Conservation (phyloP, 768 basidiomycete species). For the Grammothele lineata region DNA sequence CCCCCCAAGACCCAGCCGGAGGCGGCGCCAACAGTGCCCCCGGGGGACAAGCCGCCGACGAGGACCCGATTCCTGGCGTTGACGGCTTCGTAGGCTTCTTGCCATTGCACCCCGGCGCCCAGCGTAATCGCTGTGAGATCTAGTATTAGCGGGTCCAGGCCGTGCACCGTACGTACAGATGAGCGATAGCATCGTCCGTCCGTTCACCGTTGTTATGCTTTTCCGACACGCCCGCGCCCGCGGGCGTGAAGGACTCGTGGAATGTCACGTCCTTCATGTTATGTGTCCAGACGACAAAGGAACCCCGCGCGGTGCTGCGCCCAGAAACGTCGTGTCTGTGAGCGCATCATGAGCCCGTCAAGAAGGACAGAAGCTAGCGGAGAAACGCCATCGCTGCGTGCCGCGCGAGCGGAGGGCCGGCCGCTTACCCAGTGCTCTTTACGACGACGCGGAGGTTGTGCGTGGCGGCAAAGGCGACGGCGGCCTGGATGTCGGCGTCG, state of each 20-base stretch:
- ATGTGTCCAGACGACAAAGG: constrained; percentile 37
- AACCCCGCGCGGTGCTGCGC: constrained; percentile 22
- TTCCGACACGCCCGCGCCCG: constrained; percentile 22
- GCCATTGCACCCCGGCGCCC: constrained; percentile 25
- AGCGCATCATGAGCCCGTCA: neutral
- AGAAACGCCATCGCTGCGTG: too few species aligned
- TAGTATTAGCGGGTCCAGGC: too few species aligned
- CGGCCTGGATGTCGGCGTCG: constrained; percentile 28
- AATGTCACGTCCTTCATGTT: constrained; percentile 35
- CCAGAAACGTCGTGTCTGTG: constrained; percentile 17
- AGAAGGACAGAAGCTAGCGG: too few species aligned
- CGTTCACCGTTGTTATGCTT: constrained; percentile 10
- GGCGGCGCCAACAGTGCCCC: constrained; percentile 41
- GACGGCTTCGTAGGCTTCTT: constrained; percentile 4
- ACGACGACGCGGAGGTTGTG: constrained; percentile 25
- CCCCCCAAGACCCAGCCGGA: constrained; percentile 40
- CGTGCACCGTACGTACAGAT: constrained; percentile 15
- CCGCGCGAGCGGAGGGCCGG: neutral
- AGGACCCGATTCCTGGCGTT: constrained; percentile 2
- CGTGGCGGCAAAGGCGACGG: constrained; percentile 20
- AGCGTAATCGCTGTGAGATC: constrained; percentile 27
- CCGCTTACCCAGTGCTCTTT: constrained; percentile 24
- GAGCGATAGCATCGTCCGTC: constrained; percentile 15
- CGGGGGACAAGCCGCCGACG: constrained; percentile 4
- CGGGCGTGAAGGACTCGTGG: constrained; percentile 27